Evolutionary conservation across 2,329 filamentous ascomycete genomes (phyloP).

Genomic region (Ophiostoma ulmi): DNA sequence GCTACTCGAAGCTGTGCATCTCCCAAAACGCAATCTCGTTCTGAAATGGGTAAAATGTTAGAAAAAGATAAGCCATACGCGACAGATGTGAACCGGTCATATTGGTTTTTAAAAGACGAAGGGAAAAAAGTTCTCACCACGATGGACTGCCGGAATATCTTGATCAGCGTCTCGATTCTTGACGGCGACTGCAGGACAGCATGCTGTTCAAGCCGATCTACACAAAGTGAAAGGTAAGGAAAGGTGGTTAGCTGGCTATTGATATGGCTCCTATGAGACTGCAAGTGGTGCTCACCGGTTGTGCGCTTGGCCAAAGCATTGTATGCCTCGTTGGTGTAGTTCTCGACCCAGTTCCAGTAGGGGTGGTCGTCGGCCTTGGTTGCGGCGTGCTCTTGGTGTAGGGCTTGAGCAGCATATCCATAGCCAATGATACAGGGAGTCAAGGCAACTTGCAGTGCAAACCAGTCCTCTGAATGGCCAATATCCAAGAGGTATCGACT

Average conservation of each 20-base stretch:
- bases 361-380: conserved; percentile 60
- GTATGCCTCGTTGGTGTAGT: conserved; percentile 80
- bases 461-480: conserved; percentile 80
- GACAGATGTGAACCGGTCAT: too few relatives aligned
- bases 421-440: conserved; percentile 90
- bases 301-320: conserved; percentile 64
- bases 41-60: conserved; percentile 36
- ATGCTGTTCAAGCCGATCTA: conserved; percentile 59
- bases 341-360: conserved; percentile 90
- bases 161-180: conserved; percentile 74
- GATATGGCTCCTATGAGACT: not conserved
- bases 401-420: conserved; percentile 66
- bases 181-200: conserved; percentile 66
- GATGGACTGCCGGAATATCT: conserved; percentile 83
- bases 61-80: not conserved
- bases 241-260: not conserved
- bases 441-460: conserved; percentile 77
- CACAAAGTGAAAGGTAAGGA: conserved; percentile 36
- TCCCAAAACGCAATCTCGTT: conserved; percentile 74
- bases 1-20: conserved; percentile 42
- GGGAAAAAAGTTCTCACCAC: conserved; percentile 50
- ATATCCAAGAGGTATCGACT: conserved; percentile 66
- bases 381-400: conserved; percentile 55
- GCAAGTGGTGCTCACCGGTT: conserved; percentile 46
- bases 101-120: not conserved